Base-by-base conservation (phyloP, 306 rosid genomes). In the Sindora glabra region DNA sequence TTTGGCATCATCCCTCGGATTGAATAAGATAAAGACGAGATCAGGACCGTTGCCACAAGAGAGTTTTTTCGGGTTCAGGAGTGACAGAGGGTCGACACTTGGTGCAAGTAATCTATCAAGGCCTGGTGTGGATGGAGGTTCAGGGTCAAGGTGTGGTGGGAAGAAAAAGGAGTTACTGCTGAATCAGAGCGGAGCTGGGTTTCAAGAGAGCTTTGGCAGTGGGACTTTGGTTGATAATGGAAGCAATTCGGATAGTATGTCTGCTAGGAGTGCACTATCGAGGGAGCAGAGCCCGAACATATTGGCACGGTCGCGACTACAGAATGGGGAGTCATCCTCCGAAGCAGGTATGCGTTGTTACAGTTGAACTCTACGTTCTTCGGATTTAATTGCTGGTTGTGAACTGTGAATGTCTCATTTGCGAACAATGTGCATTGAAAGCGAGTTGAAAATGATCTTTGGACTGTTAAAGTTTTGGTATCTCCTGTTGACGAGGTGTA, bases 41-140 rank as follows among this genome's bases (percentile, higher is more conserved):
- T 92, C 99, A 68, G 99, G 99, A 26, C 99, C 99, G 56, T 68
- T 92, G 68, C 99, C 99, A 5, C 96, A 89, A 80, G 99, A 92
- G 81, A 92, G 96, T 71, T 92, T 92, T 53, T 76, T 84, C n/a
- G 95, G 95, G 23, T 81, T 88, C 46, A 74, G 90, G 49, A 76
- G 76, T 9, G 97, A 89, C 19, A 86, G 80, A 49, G 88, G 78
- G 29, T 49, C 79, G 37, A 51, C 70, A 0, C 72, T 81, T 2
- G 96, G 87, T 3, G 79, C 79, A 1, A 92, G 96, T 36, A 86
- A 89, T 42, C 81, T 89, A 27, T 92, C 98, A 5, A 78, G 77
- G 53, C 76, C 70, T 4, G 74, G 55, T 0, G 70, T 49, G 13
- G 73, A 44, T 51, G 78, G 46, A 1, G 70, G 79, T 29, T 55